Evolutionary conservation across 371 early-diverging fungal species (phyloP).

Genomic region (Choanephora cucurbitarum): DNA sequence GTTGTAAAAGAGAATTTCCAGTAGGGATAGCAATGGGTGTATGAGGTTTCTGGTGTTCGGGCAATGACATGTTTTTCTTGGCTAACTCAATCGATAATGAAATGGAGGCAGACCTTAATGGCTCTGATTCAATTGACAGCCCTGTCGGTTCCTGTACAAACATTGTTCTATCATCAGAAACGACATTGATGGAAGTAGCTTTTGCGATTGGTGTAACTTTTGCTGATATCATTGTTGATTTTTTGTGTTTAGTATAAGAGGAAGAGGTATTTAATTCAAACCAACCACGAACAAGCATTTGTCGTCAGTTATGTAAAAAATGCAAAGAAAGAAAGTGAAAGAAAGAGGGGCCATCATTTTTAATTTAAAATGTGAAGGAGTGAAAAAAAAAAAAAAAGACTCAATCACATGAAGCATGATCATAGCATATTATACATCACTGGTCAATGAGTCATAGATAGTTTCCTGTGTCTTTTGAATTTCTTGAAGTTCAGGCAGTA

Average conservation of each 20-base stretch:
- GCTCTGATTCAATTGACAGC: conserved; percentile 3
- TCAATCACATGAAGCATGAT: background rate
- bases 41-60: background rate
- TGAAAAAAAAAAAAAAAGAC: background rate
- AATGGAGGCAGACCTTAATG: conserved; percentile 16
- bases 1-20: conserved; percentile 10
- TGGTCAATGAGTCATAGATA: conserved; percentile 55
- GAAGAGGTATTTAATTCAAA: background rate
- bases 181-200: conserved; percentile 27
- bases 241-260: background rate
- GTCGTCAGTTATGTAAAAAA: background rate
- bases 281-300: conserved; percentile 4
- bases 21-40: conserved; percentile 2
- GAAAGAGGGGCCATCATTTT: background rate
- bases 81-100: conserved; percentile 20
- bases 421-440: conserved; percentile 1
- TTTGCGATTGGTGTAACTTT: conserved; percentile 25
- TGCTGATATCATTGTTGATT: conserved; percentile 5
- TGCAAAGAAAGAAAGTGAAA: background rate
- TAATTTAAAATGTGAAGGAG: background rate
- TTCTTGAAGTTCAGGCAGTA: conserved; percentile 91
- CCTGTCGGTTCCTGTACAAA: background rate
- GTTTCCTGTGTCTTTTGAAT: conserved; percentile 90
- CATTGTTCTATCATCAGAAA: conserved; percentile 12
- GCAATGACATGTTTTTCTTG: conserved; percentile 10